Evolutionary conservation across 208 protist genomes (phyloP), one percentile per base, ranked within the genome.

Genomic region (Crithidia expoeki): DNA sequence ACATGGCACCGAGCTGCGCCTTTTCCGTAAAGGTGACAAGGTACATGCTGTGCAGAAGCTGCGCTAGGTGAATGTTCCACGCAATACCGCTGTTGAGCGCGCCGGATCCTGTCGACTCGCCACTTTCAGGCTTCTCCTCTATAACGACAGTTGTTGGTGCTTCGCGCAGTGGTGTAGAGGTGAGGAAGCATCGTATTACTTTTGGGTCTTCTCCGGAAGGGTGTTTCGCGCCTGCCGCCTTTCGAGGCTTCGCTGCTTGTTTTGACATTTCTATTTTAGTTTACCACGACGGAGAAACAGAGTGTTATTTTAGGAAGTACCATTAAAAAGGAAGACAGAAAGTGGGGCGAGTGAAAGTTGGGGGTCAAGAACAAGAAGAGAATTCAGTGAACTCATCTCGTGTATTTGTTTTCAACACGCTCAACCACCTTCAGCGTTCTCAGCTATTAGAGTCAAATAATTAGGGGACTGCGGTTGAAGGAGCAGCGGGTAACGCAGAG

Each of bases 21-120:
- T 86, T 84, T 62, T 83, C 76, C 0, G 82, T 81, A 49, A 89
- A 79, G 5, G 87, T 88, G n/a, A 96, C 76, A 4, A 94, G 74
- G 49, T 81, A 89, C 47, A 81, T 68, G 68, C 78, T 80, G 68
- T 94, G 92, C 32, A 93, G 51, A 49, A 90, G 67, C 17, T 68
- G 72, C 12, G 91, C 79, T 21, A 95, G 69, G 33, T 77, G 79
- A 6, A 72, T 32, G 36, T 44, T 69, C 59, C 50, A 86, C 51
- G 28, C 56, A 12, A 5, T 38, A 30, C 17, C n/a, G 51, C 49
- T 42, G 30, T 19, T 58, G 28, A 6, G 36, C 36, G 50, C 14
- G 16, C 25, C 14, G 50, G 28, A 3, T 9, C 27, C 19, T 4
- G 23, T 12, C 21, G 61, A 16, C 1, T 21, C 25, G 0, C 38